Evolutionary conservation across 2,329 filamentous ascomycete genomes (phyloP).

Genomic region (Ceratocystiopsis sp.): DNA sequence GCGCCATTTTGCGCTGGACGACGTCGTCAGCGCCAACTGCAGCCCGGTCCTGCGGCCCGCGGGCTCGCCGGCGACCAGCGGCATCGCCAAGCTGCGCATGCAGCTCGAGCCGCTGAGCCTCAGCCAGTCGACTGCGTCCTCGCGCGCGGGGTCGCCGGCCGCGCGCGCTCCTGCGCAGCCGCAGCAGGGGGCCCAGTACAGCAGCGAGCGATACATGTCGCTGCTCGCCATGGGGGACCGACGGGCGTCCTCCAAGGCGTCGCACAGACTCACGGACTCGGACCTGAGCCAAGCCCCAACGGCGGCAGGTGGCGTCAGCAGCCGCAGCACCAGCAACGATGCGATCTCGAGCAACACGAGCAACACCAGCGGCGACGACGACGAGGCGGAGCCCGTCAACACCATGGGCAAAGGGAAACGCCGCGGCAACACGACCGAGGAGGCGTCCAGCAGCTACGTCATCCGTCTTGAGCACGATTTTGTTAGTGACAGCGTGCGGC

Average conservation of each 20-base stretch:
- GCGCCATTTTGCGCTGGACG: slow-evolving; percentile 27
- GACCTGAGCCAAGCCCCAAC: slow-evolving; percentile 17
- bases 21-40: slow-evolving; percentile 45
- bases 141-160: slow-evolving; percentile 28
- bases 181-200: slow-evolving; percentile 6
- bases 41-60: slow-evolving; percentile 37
- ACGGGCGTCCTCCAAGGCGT: background rate
- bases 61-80: slow-evolving; percentile 41
- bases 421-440: slow-evolving; percentile 25
- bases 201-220: no score
- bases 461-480: slow-evolving; percentile 75
- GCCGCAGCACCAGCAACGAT: slow-evolving; percentile 41
- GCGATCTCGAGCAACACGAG: slow-evolving; percentile 39
- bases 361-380: slow-evolving; percentile 12
- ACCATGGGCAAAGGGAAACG: background rate
- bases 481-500: slow-evolving; percentile 44
- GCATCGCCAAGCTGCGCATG: slow-evolving; percentile 67
- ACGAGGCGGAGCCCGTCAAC: slow-evolving; percentile 24
- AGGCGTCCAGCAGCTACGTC: slow-evolving; percentile 65
- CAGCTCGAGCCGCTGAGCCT: slow-evolving; percentile 67
- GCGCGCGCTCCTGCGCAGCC: slow-evolving; percentile 18
- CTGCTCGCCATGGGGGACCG: background rate
- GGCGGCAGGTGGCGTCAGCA: slow-evolving; percentile 21
- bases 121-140: slow-evolving; percentile 28
- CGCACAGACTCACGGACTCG: slow-evolving; percentile 8